Conservation (phyloP, 306 rosid genomes). For the Purshia tridentata region DNA sequence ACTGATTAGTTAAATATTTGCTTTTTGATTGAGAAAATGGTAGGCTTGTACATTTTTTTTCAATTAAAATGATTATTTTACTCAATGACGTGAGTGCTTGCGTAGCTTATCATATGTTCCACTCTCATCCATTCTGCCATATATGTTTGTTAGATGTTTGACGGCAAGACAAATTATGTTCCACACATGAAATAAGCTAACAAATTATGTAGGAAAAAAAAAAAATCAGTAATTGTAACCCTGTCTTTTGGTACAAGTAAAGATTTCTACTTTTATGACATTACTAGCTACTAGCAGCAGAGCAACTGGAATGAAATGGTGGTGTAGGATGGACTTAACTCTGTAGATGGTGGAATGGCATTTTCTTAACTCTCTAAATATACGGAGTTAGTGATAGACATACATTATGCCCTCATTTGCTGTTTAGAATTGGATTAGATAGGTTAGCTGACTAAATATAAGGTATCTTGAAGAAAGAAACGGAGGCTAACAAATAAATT, state of each 20-base stretch:
- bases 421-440: too few relatives aligned
- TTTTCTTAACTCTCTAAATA: background rate
- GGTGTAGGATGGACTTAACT: too few relatives aligned
- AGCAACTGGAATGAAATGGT: too few relatives aligned
- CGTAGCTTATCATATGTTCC: background rate
- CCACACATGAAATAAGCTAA: background rate
- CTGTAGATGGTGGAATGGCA: too few relatives aligned
- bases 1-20: too few relatives aligned
- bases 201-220: background rate
- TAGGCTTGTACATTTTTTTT: background rate
- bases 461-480: too few relatives aligned
- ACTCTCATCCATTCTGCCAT: conserved; percentile 10
- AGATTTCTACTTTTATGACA: background rate
- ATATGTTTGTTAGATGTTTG: conserved; percentile 8
- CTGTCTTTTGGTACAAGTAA: background rate
- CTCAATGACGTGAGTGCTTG: conserved; percentile 13
- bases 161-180: conserved; percentile 1
- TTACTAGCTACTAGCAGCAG: too few relatives aligned
- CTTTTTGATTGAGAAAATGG: background rate
- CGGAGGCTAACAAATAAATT: too few relatives aligned
- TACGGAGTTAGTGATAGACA: background rate
- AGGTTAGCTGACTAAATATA: too few relatives aligned
- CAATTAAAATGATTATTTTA: background rate
- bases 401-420: background rate
- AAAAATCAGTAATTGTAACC: background rate